A percentile compares a stretch with the other conserved stretches of the same genome.
These are phyloP conservation scores for Phlebiopsis flavidoalba DNA, from an alignment of 768 basidiomycete species.

Conservation along the genomic window DNA sequence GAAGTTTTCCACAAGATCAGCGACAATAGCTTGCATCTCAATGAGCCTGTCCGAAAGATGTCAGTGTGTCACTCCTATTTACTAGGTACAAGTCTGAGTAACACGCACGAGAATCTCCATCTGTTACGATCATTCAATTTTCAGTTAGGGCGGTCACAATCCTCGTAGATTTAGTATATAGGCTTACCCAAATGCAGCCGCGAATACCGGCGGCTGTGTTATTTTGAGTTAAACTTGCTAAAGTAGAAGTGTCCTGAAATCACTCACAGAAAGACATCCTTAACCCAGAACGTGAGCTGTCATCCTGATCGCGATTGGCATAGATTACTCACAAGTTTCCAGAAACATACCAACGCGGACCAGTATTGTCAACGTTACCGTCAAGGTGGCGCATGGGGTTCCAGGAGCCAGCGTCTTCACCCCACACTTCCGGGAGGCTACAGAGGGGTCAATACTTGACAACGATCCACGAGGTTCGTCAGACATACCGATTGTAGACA, in stretches of 20 bases:
- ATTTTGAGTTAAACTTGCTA: not conserved
- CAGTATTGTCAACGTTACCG: not conserved
- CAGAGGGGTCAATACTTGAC: not conserved
- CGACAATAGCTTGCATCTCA: slow-evolving; percentile 30
- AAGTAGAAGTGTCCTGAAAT: not conserved
- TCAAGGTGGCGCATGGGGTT: slow-evolving; percentile 24
- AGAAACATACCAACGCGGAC: slow-evolving; percentile 7
- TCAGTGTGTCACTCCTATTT: not conserved
- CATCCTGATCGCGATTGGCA: not conserved
- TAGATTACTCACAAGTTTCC: slow-evolving; percentile 3
- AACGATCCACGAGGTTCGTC: not conserved
- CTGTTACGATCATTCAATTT: not conserved
- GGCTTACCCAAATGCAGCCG: slow-evolving; percentile 1
- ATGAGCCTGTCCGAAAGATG: slow-evolving; percentile 12
- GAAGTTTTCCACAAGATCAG: slow-evolving; percentile 32
- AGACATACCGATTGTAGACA: slow-evolving; percentile 29
- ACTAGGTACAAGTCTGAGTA: too few species aligned
- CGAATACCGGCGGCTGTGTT: slow-evolving; percentile 5
- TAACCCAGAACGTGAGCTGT: not conserved
- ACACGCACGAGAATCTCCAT: not conserved
- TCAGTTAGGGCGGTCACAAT: not conserved
- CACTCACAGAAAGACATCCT: slow-evolving; percentile 1
- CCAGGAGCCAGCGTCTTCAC: slow-evolving; percentile 25
- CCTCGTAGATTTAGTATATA: not conserved
- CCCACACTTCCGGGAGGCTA: slow-evolving; percentile 26